A percentile compares a stretch with the other conserved stretches of the same genome.
Evolutionary conservation across 169 alveolate species (phyloP).

Genomic region (Plasmodium yoelii): DNA sequence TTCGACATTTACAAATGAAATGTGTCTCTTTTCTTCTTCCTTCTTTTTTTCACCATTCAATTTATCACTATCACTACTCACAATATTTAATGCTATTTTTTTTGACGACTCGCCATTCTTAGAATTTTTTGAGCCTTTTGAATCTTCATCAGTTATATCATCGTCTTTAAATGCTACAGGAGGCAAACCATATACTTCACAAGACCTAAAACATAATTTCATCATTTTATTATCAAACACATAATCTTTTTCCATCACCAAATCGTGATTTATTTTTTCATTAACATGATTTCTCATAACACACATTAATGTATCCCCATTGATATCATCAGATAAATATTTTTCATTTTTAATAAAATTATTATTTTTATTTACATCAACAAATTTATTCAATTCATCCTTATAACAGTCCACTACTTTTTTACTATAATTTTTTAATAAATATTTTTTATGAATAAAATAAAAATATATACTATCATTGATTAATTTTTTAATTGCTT

Average conservation of each 20-base stretch:
- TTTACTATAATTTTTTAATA: background rate
- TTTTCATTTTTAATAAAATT: background rate
- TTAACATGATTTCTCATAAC: too few species aligned
- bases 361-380: background rate
- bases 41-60: conserved; percentile 1
- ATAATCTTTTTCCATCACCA: conserved; percentile 10
- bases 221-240: background rate
- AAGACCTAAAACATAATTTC: background rate
- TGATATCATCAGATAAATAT: too few species aligned
- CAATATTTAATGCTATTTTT: too few species aligned
- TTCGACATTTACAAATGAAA: conserved; percentile 18
- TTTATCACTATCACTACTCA: conserved; percentile 12
- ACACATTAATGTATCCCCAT: background rate
- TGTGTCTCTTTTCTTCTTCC: conserved; percentile 5
- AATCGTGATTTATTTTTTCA: too few species aligned
- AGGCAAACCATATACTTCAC: conserved; percentile 54
- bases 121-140: background rate
- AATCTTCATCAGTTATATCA: background rate
- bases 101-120: too few species aligned
- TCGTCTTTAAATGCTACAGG: conserved; percentile 59
- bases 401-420: too few species aligned
- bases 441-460: conserved; percentile 2
- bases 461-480: background rate
- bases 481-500: conserved; percentile 3
- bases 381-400: too few species aligned